Conservation (phyloP, 331 rosid genomes). For the Saraca asoca region DNA sequence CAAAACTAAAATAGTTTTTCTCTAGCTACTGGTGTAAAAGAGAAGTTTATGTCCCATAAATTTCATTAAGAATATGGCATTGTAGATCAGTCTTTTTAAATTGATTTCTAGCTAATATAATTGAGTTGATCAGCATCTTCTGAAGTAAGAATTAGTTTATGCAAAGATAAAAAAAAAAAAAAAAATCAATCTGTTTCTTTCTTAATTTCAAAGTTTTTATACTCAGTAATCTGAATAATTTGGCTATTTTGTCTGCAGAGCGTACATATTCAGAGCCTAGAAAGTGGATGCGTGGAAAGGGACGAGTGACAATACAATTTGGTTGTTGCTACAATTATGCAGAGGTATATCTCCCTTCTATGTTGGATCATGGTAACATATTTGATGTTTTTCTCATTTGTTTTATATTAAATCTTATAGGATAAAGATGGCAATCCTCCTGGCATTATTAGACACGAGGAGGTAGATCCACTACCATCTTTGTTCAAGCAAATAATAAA, state of each 20-base stretch:
- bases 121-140: too few relatives aligned
- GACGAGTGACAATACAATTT: conserved; percentile 79
- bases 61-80: conserved; percentile 2
- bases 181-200: too few relatives aligned
- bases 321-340: conserved; percentile 96
- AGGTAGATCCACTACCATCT: conserved; percentile 58
- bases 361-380: neutral
- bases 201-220: neutral
- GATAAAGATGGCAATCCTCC: conserved; percentile 61
- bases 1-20: too few relatives aligned
- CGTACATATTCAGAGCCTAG: conserved; percentile 76
- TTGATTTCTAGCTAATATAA: too few relatives aligned
- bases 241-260: conserved; percentile 43
- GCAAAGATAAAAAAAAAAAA: neutral
- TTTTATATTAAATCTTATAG: conserved; percentile 37
- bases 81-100: too few relatives aligned
- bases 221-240: conserved; percentile 10
- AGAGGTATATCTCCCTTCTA: conserved; percentile 39
- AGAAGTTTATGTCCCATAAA: neutral
- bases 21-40: neutral
- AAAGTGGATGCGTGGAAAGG: conserved; percentile 96
- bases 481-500: conserved; percentile 64
- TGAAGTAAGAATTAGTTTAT: neutral
- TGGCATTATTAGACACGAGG: conserved; percentile 56
- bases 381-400: neutral